phyloP scores from a whole-genome alignment of 2,329 filamentous ascomycete genomes.

The Fusarium abutilonis region DNA sequence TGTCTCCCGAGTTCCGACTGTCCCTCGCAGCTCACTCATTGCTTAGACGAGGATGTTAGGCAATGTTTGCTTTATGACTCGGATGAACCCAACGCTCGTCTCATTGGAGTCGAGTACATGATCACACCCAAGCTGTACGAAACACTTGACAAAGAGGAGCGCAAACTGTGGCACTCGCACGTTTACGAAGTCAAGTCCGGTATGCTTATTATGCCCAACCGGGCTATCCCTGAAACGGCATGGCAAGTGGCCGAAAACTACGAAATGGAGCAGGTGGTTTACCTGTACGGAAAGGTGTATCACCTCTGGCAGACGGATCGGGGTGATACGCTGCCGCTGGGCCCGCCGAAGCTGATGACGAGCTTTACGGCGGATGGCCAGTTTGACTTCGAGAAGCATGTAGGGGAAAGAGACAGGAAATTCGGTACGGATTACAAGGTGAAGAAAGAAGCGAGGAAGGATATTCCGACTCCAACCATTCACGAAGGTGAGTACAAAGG shows the following conservation, averaged over 20 bases:
- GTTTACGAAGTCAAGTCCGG: conserved; percentile 79
- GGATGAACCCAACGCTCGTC: conserved; percentile 69
- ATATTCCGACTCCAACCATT: conserved; percentile 54
- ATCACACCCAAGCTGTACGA: conserved; percentile 75
- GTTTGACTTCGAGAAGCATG: conserved; percentile 56
- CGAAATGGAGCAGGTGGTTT: conserved; percentile 81
- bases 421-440: conserved; percentile 57
- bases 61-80: conserved; percentile 89
- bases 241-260: conserved; percentile 82
- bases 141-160: conserved; percentile 72
- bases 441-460: conserved; percentile 57
- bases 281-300: conserved; percentile 84
- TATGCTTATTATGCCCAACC: conserved; percentile 81
- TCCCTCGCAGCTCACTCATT: conserved; percentile 51
- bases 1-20: not conserved
- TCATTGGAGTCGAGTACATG: conserved; percentile 92
- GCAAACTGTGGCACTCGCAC: conserved; percentile 81
- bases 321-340: conserved; percentile 68
- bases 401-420: conserved; percentile 57
- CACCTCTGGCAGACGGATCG: conserved; percentile 88
- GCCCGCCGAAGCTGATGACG: conserved; percentile 64
- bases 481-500: conserved; percentile 51
- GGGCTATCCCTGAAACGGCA: conserved; percentile 63
- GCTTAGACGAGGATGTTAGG: conserved; percentile 68
- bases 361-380: conserved; percentile 62